phyloP scores from a whole-genome alignment of 768 basidiomycete species.

The Mycena rebaudengoi region DNA sequence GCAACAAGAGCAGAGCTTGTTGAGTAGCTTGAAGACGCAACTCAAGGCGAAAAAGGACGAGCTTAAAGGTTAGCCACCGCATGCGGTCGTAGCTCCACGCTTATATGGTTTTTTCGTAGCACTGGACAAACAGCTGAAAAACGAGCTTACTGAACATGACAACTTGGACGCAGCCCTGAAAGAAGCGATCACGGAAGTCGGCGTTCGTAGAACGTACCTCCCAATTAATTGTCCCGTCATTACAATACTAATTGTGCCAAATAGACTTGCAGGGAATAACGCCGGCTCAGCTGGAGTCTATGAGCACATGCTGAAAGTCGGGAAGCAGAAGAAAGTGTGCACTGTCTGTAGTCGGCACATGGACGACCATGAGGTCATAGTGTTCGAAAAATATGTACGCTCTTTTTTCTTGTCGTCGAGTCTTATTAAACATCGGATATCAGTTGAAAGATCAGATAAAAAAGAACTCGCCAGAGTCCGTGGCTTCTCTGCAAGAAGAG shows the following conservation, averaged over 20 bases:
- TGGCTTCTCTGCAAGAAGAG: slow-evolving; percentile 54
- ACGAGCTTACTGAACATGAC: slow-evolving; percentile 48
- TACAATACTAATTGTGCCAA: background rate
- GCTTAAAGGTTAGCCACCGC: slow-evolving; percentile 58
- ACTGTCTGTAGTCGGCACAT: slow-evolving; percentile 79
- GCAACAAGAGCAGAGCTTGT: slow-evolving; percentile 68
- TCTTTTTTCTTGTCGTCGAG: background rate
- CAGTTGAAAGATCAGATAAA: slow-evolving; percentile 75
- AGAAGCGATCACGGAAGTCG: slow-evolving; percentile 53
- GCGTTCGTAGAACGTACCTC: slow-evolving; percentile 57
- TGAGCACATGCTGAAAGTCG: slow-evolving; percentile 60
- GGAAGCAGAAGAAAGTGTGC: slow-evolving; percentile 74
- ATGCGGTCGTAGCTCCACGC: background rate
- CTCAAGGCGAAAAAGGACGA: slow-evolving; percentile 70
- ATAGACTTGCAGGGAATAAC: slow-evolving; percentile 39
- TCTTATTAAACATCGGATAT: background rate
- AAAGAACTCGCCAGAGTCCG: slow-evolving; percentile 57
- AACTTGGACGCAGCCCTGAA: slow-evolving; percentile 59
- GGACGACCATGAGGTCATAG: slow-evolving; percentile 53
- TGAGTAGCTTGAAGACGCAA: slow-evolving; percentile 68
- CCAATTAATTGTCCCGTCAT: slow-evolving; percentile 28
- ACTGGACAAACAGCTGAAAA: slow-evolving; percentile 56
- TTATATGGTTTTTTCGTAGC: slow-evolving; percentile 40
- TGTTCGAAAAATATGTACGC: slow-evolving; percentile 79
- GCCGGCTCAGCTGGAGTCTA: slow-evolving; percentile 59